Evolutionary conservation across 805 yeast genomes (phyloP), one percentile per base, ranked within the genome.

Genomic region (Cyberlindnera xishuangbannaensis): DNA sequence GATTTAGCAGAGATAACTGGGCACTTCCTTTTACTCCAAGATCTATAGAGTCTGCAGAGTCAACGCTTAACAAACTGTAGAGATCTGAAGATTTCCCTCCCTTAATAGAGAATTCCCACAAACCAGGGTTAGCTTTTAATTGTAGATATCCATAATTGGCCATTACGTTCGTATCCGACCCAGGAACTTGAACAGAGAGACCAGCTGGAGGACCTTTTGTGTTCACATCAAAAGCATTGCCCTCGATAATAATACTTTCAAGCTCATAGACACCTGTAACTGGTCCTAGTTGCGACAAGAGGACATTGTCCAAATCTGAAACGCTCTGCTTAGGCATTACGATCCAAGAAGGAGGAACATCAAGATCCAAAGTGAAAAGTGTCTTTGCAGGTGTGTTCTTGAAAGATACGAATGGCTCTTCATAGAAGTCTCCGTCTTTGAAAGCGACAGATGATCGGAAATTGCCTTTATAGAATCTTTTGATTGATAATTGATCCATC

Each of bases 141-240:
- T 88, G 97, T 34, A 82, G 73, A 55, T 90, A 90, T 0, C 97
- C 97, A 41, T 80, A 64, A 25, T 83, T 79, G 1, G 78, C 70
- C 92, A 90, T 83, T 1, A 87, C 76, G 24, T 59, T 63, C 0
- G 95, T 80, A 43, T 78, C 85, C 1, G 69, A 61, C 1, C 45
- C 48, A 23, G 42, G 37, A 12, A 51, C 30, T 30, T 47, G 48
- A 17, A 50, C 46, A n/a, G 41, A 12, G 34, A 51, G 15, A 14
- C 50, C 53, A 7, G 47, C 42, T 30, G 46, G 37, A n/a, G 43
- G 21, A 34, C 47, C 35, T 18, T 50, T 23, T 2, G 45, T 27
- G 2, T 57, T 35, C 1, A 61, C 59, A 33, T 73, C 78, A 28
- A 65, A 61, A 0, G 81, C 78, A 53, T 71, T 74, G 0, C 92